Conservation (phyloP, 208 protist species). For the Acanthamoeba sp. region DNA sequence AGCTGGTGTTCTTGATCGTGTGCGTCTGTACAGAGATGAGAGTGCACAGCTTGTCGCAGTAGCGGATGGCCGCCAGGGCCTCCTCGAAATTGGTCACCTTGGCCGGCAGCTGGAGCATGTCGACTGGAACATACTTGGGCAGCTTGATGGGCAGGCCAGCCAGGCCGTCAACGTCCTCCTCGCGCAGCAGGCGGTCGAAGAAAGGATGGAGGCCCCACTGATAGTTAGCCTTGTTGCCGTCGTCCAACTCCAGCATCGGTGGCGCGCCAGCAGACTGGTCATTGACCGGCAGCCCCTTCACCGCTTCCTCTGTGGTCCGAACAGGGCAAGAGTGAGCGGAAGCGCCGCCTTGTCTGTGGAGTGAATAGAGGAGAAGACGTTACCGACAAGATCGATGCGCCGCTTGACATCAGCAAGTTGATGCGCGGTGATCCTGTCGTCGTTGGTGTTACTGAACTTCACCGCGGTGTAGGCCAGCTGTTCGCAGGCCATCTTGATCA, state of each 20-base stretch:
- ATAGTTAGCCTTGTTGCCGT: constrained; percentile 61
- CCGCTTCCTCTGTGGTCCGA: neutral
- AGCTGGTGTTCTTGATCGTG: constrained; percentile 81
- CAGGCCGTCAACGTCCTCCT: constrained; percentile 80
- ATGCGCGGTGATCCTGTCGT: constrained; percentile 13
- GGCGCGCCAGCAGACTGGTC: constrained; percentile 46
- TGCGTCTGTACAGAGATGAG: constrained; percentile 82
- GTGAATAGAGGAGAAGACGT: neutral
- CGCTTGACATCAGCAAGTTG: constrained; percentile 69
- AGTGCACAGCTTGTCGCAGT: constrained; percentile 86
- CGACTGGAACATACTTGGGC: constrained; percentile 82
- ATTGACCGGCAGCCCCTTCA: constrained; percentile 27
- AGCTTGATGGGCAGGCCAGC: constrained; percentile 76
- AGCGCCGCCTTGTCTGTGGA: neutral
- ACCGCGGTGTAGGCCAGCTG: constrained; percentile 74
- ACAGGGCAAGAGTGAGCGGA: too few relatives aligned
- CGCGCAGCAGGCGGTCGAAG: constrained; percentile 81
- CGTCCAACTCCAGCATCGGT: constrained; percentile 50
- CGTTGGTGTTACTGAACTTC: constrained; percentile 64
- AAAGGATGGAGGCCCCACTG: constrained; percentile 76
- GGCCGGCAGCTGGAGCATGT: constrained; percentile 80
- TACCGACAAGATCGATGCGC: constrained; percentile 58
- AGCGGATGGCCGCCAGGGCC: constrained; percentile 84
- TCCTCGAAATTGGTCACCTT: constrained; percentile 80
- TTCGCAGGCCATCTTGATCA: constrained; percentile 77